Conservation (phyloP, 495 filamentous ascomycete genomes). For the Xylaria bambusicola region DNA sequence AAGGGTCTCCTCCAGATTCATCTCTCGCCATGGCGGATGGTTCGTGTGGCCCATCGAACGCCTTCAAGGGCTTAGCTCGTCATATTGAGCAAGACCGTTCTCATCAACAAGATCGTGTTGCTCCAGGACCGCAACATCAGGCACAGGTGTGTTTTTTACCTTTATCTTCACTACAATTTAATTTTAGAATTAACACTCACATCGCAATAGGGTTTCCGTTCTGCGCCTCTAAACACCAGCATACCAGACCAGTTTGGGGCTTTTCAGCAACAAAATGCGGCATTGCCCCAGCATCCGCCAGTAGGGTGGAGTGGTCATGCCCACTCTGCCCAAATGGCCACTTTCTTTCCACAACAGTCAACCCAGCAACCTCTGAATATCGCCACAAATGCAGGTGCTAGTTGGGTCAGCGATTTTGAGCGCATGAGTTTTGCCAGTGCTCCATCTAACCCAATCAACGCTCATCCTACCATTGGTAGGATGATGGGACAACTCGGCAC, state of each 20-base stretch:
- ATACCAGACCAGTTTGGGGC: slow-evolving; percentile 21
- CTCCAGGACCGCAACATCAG: slow-evolving; percentile 21
- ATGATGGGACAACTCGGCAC: neutral
- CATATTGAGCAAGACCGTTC: slow-evolving; percentile 76
- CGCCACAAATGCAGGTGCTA: neutral
- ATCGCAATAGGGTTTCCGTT: slow-evolving; percentile 34
- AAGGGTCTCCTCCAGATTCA: slow-evolving; percentile 2
- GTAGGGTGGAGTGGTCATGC: slow-evolving; percentile 1
- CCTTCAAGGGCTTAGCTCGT: slow-evolving; percentile 80
- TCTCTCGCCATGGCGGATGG: slow-evolving; percentile 67
- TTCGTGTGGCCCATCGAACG: slow-evolving; percentile 88
- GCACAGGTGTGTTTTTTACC: neutral
- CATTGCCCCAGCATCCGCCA: neutral
- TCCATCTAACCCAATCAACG: neutral
- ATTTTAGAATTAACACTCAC: neutral
- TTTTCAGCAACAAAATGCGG: slow-evolving; percentile 15
- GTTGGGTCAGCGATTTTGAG: slow-evolving; percentile 39
- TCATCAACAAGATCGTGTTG: slow-evolving; percentile 77
- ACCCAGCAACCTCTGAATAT: neutral
- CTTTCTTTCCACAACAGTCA: neutral
- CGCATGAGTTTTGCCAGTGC: slow-evolving; percentile 23
- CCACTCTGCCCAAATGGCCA: slow-evolving; percentile 1
- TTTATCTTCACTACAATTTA: neutral
- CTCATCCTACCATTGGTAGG: neutral
- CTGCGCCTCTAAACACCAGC: slow-evolving; percentile 14